Percentiles rank a stretch among this genome's conserved stretches.
Evolutionary conservation across 2,329 filamentous ascomycete genomes (phyloP).

Genomic region (Ophiostoma piceae): DNA sequence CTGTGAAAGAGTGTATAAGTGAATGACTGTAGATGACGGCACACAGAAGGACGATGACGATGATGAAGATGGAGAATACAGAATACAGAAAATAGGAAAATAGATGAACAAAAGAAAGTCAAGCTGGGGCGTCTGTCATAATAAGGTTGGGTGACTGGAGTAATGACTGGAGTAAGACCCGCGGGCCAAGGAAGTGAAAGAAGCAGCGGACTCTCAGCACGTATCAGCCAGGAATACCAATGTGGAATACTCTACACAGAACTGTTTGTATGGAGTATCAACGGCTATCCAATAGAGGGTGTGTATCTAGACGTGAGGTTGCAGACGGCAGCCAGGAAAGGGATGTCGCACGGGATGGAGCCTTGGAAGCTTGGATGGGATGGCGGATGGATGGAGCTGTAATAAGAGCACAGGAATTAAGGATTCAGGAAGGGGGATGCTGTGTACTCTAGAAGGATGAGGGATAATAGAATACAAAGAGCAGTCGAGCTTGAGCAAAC

Average conservation of each 20-base stretch:
- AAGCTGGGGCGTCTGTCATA: background rate
- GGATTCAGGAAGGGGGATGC: background rate
- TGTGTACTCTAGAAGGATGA: too few relatives aligned
- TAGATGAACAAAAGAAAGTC: background rate
- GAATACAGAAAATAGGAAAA: background rate
- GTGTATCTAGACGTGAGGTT: background rate
- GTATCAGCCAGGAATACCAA: slow-evolving; percentile 5
- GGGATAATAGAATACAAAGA: too few relatives aligned
- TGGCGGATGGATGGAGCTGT: background rate
- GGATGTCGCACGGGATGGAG: background rate
- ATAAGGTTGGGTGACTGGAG: background rate
- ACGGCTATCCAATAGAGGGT: background rate
- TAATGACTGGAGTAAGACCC: background rate
- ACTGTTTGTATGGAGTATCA: background rate
- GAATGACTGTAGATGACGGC: background rate
- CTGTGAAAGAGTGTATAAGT: background rate
- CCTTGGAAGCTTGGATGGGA: background rate
- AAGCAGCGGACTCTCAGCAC: background rate
- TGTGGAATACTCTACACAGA: background rate
- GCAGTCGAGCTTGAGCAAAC: background rate
- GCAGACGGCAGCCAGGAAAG: background rate
- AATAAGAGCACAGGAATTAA: background rate
- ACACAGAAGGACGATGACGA: background rate
- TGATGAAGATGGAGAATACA: background rate
- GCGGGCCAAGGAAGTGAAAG: background rate